phyloP scores from a whole-genome alignment of 2,329 filamentous ascomycete species.

The Didymella pomorum region DNA sequence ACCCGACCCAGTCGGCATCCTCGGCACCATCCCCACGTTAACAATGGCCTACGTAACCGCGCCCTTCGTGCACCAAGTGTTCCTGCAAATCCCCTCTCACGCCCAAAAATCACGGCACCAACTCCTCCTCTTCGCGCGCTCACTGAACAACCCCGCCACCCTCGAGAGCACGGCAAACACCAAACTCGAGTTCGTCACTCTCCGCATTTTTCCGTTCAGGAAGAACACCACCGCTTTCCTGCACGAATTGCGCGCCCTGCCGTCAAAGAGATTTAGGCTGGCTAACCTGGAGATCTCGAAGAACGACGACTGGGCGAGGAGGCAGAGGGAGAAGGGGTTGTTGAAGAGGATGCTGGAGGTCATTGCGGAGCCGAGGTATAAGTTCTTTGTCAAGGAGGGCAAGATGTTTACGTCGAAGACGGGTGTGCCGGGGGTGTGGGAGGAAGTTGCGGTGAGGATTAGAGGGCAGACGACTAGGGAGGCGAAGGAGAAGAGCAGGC shows the following conservation, averaged over 20 bases:
- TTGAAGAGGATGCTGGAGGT: constrained; percentile 33
- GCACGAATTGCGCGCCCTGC: constrained; percentile 45
- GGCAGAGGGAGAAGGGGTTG: constrained; percentile 31
- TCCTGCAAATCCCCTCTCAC: constrained; percentile 42
- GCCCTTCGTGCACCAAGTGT: constrained; percentile 47
- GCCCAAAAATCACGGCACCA: constrained; percentile 37
- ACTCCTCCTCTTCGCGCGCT: constrained; percentile 37
- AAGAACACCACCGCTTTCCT: constrained; percentile 41
- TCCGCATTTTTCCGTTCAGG: constrained; percentile 46
- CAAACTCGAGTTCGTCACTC: constrained; percentile 46
- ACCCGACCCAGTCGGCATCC: constrained; percentile 36
- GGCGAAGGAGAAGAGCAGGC: not conserved
- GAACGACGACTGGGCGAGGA: constrained; percentile 27
- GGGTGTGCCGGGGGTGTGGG: constrained; percentile 48
- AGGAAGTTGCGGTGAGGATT: constrained; percentile 43
- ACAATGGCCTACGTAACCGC: constrained; percentile 47
- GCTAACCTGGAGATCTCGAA: constrained; percentile 47
- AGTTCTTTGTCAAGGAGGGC: constrained; percentile 50
- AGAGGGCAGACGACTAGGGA: constrained; percentile 33
- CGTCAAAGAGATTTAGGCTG: constrained; percentile 35
- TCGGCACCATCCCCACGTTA: constrained; percentile 44
- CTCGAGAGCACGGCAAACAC: constrained; percentile 32
- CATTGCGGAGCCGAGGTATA: constrained; percentile 42
- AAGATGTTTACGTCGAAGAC: constrained; percentile 41
- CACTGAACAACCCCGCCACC: constrained; percentile 23